Conservation (phyloP, 495 filamentous ascomycete species). For the Trichocladium uniseriatum region DNA sequence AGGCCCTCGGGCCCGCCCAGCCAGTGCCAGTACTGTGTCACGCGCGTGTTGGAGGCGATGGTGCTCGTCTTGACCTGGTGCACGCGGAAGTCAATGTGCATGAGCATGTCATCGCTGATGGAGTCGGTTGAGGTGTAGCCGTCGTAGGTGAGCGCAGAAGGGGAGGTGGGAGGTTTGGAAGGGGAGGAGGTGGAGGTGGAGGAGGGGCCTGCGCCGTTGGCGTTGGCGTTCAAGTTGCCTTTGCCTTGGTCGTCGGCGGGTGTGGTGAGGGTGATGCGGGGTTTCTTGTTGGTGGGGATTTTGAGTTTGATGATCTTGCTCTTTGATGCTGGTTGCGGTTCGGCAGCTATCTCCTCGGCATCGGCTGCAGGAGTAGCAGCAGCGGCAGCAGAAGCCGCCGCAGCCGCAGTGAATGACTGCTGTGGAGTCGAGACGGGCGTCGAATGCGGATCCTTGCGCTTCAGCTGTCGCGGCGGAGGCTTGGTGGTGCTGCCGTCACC, state of each 20-base stretch:
- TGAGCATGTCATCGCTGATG: constrained; percentile 29
- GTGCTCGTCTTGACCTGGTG: constrained; percentile 36
- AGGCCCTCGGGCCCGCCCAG: constrained; percentile 4
- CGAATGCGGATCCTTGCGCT: constrained; percentile 21
- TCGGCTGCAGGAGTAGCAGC: too few species aligned
- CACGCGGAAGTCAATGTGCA: constrained; percentile 36
- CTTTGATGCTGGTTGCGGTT: not conserved
- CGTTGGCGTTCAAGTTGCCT: too few species aligned
- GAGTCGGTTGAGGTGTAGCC: constrained; percentile 40
- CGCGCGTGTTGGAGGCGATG: constrained; percentile 28
- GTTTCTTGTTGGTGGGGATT: not conserved
- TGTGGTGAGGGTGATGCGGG: constrained; percentile 1
- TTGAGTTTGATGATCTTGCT: constrained; percentile 4
- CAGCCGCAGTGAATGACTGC: too few species aligned
- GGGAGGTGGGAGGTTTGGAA: not conserved
- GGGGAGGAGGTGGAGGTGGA: not conserved
- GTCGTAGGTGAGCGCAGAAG: constrained; percentile 26
- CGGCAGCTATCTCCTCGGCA: not conserved
- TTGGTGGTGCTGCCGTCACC: not conserved
- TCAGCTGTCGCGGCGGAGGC: constrained; percentile 1
- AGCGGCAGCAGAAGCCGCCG: too few species aligned
- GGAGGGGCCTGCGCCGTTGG: not conserved
- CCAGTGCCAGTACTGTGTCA: constrained; percentile 46
- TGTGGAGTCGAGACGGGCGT: constrained; percentile 11
- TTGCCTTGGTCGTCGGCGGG: not conserved